phyloP scores from a whole-genome alignment of 139 green algal genomes.

The Nannochloris sp. region DNA sequence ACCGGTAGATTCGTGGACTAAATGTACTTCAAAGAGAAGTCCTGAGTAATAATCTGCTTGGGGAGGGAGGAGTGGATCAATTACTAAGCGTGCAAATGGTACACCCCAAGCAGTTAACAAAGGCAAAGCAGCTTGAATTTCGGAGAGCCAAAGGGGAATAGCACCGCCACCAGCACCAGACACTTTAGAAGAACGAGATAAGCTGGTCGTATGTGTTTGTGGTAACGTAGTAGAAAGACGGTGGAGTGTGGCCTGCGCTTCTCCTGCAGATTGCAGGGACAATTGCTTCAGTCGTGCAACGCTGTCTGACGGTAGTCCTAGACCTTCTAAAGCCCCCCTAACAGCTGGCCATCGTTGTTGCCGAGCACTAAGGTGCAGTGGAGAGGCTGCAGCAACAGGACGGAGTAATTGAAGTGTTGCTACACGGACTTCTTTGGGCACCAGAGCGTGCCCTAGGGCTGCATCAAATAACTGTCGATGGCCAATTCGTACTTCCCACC shows the following conservation, averaged over 20 bases:
- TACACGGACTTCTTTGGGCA: slow-evolving; percentile 23
- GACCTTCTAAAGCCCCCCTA: slow-evolving; percentile 47
- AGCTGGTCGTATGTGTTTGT: too few species aligned
- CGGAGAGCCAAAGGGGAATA: slow-evolving; percentile 12
- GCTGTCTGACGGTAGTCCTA: slow-evolving; percentile 39
- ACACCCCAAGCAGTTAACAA: slow-evolving; percentile 52
- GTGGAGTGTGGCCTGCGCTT: slow-evolving; percentile 5
- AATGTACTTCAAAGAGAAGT: slow-evolving; percentile 55
- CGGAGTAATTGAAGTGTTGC: slow-evolving; percentile 41
- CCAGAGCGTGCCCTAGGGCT: neutral
- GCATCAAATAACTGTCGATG: slow-evolving; percentile 16
- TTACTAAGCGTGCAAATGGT: slow-evolving; percentile 19
- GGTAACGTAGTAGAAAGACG: too few species aligned
- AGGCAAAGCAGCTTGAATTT: slow-evolving; percentile 17
- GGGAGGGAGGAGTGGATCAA: slow-evolving; percentile 73
- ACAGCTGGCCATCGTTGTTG: slow-evolving; percentile 49
- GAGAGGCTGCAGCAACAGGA: slow-evolving; percentile 26
- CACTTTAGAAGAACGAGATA: too few species aligned
- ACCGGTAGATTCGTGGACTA: slow-evolving; percentile 18
- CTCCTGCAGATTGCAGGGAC: slow-evolving; percentile 46
- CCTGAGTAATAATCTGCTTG: slow-evolving; percentile 64
- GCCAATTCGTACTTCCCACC: slow-evolving; percentile 35
- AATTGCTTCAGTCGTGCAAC: slow-evolving; percentile 48
- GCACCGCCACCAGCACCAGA: slow-evolving; percentile 1
- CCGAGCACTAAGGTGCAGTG: slow-evolving; percentile 13